Conservation (phyloP, 1,139 yeast species). For the Pneumocystis sp. region DNA sequence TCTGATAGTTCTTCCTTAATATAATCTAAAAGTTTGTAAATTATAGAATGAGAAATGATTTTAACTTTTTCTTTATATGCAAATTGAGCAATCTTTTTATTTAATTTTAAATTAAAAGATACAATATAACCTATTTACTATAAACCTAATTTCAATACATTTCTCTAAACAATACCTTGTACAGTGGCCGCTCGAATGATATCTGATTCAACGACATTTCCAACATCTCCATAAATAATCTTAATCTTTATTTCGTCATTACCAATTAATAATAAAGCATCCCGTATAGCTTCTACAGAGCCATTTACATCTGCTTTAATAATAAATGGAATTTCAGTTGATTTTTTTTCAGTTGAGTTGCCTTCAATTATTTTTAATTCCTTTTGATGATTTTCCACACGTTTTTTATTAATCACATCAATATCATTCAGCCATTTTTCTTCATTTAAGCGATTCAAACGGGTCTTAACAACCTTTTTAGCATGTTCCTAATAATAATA, state of each 20-base stretch:
- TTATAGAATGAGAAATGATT: constrained; percentile 57
- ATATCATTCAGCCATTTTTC: constrained; percentile 52
- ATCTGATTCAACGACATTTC: constrained; percentile 72
- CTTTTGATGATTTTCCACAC: constrained; percentile 30
- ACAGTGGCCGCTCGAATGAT: constrained; percentile 67
- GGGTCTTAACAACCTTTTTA: constrained; percentile 14
- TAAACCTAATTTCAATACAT: background rate
- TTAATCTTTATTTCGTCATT: constrained; percentile 65
- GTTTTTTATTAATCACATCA: constrained; percentile 48
- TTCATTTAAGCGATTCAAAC: constrained; percentile 42
- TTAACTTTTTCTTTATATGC: constrained; percentile 50
- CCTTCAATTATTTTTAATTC: constrained; percentile 5
- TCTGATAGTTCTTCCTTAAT: constrained; percentile 53
- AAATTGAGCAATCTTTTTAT: constrained; percentile 45
- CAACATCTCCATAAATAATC: constrained; percentile 64
- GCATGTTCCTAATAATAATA: constrained; percentile 10
- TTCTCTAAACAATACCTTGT: constrained; percentile 17
- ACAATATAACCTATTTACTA: constrained; percentile 41
- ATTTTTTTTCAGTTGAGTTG: constrained; percentile 20
- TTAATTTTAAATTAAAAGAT: constrained; percentile 61
- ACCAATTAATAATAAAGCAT: constrained; percentile 66
- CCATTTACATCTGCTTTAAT: constrained; percentile 82
- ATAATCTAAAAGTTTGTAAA: constrained; percentile 74
- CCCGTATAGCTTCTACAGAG: constrained; percentile 50
- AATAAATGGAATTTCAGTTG: constrained; percentile 39